These are phyloP conservation scores for Vigna hirtella DNA, from an alignment of 306 rosid genomes.

Conservation along the genomic window DNA sequence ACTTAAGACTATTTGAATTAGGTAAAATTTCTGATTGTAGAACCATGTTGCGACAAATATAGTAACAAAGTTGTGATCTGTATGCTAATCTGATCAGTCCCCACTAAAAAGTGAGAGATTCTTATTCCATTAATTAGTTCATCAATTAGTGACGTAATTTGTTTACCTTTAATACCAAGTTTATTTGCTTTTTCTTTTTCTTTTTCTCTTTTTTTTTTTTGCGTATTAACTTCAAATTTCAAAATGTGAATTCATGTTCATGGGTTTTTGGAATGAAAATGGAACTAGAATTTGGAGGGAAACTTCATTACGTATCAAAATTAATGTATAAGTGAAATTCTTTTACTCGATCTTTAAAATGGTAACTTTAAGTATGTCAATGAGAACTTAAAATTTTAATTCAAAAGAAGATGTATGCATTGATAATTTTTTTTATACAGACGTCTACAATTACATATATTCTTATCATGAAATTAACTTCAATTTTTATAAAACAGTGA, in stretches of 20 bases:
- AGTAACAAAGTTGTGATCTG: not conserved
- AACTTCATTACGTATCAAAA: constrained; percentile 8
- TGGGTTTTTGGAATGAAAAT: not conserved
- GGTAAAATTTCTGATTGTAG: not conserved
- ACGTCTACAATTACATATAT: too few relatives aligned
- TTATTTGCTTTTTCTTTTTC: not conserved
- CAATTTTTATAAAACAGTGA: too few relatives aligned
- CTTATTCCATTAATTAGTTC: constrained; percentile 15
- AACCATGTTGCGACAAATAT: constrained; percentile 5
- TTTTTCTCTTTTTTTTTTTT: constrained; percentile 10
- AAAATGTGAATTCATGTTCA: not conserved
- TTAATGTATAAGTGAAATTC: too few relatives aligned
- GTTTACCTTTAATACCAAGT: constrained; percentile 15
- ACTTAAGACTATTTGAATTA: not conserved
- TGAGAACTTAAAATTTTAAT: too few relatives aligned
- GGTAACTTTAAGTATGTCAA: too few relatives aligned
- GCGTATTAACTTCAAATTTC: constrained; percentile 9
- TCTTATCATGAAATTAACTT: too few relatives aligned
- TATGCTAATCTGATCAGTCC: not conserved
- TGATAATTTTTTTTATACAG: too few relatives aligned
- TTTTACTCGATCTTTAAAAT: too few relatives aligned
- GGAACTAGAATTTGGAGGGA: constrained; percentile 11
- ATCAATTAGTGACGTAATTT: constrained; percentile 4
- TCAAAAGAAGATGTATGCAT: too few relatives aligned
- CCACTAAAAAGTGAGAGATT: constrained; percentile 17